These are phyloP conservation scores for Collybiopsis luxurians DNA, from an alignment of 768 basidiomycete species.

Conservation along the genomic window DNA sequence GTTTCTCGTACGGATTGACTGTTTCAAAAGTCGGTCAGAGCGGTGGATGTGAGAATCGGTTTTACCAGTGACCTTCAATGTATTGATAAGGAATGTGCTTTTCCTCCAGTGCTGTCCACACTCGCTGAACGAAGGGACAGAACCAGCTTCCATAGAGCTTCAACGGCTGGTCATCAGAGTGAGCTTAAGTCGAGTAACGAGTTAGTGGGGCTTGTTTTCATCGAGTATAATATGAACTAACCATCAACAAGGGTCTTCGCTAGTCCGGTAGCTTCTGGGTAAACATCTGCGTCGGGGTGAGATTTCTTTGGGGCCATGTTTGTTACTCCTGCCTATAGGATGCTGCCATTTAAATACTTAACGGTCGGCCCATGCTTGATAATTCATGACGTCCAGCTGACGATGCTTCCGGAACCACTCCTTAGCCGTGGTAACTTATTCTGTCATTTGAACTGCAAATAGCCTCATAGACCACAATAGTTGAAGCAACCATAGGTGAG, in stretches of 20 bases:
- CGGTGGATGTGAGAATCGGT: slow-evolving; percentile 8
- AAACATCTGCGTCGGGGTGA: slow-evolving; percentile 48
- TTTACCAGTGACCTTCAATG: slow-evolving; percentile 49
- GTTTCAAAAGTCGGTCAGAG: slow-evolving; percentile 46
- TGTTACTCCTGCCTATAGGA: too few relatives aligned
- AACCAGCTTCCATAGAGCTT: slow-evolving; percentile 66
- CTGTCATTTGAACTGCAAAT: too few relatives aligned
- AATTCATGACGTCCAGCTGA: too few relatives aligned
- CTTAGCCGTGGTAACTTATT: too few relatives aligned
- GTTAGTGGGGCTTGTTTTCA: not conserved
- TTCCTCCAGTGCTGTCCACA: slow-evolving; percentile 69
- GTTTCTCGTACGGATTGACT: slow-evolving; percentile 1
- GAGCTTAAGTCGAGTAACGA: slow-evolving; percentile 23
- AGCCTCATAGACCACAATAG: too few relatives aligned
- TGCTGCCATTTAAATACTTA: too few relatives aligned
- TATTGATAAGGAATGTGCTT: slow-evolving; percentile 66
- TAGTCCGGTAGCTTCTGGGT: slow-evolving; percentile 54
- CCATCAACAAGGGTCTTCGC: slow-evolving; percentile 47
- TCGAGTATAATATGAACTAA: not conserved
- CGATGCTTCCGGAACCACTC: too few relatives aligned
- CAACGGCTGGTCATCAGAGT: slow-evolving; percentile 50
- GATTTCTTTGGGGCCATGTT: not conserved
- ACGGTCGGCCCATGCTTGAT: too few relatives aligned
- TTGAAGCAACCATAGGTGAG: too few relatives aligned
- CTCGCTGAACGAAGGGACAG: slow-evolving; percentile 58